phyloP scores from a whole-genome alignment of 2,329 filamentous ascomycete species.

The Aspergillus sp. region DNA sequence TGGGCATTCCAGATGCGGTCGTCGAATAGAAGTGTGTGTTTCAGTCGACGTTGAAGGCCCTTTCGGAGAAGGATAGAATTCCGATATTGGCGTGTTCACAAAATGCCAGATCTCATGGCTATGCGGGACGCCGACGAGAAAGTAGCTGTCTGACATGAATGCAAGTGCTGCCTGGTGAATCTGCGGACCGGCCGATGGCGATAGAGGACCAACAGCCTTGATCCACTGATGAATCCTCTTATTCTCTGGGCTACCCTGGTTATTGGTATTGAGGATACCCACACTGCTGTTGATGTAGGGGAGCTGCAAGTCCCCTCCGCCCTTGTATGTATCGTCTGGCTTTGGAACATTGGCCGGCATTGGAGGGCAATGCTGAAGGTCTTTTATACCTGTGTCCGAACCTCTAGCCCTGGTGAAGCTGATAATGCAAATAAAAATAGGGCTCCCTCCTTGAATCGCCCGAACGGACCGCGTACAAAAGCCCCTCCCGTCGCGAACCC shows the following conservation, averaged over 20 bases:
- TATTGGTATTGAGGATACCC: not conserved
- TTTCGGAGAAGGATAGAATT: not conserved
- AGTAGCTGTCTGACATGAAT: slow-evolving; percentile 18
- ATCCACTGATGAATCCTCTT: not conserved
- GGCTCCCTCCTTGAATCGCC: slow-evolving; percentile 1
- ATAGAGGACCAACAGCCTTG: not conserved
- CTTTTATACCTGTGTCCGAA: not conserved
- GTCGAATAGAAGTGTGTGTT: not conserved
- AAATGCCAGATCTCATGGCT: slow-evolving; percentile 5
- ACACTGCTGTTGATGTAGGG: not conserved
- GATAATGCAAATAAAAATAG: not conserved
- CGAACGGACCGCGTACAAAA: slow-evolving; percentile 8
- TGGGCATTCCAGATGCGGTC: not conserved
- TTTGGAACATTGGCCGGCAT: not conserved
- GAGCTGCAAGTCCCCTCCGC: not conserved
- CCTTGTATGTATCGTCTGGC: not conserved
- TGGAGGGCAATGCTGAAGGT: not conserved
- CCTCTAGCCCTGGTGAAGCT: not conserved
- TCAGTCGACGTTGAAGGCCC: not conserved
- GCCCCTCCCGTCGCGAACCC: slow-evolving; percentile 2
- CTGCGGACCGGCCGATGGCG: not conserved
- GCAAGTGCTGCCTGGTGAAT: slow-evolving; percentile 13
- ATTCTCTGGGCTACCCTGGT: not conserved
- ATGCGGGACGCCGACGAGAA: slow-evolving; percentile 12
- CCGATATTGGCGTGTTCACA: not conserved